phyloP scores from a whole-genome alignment of 345 rosid species.

The Iberis pinnata region DNA sequence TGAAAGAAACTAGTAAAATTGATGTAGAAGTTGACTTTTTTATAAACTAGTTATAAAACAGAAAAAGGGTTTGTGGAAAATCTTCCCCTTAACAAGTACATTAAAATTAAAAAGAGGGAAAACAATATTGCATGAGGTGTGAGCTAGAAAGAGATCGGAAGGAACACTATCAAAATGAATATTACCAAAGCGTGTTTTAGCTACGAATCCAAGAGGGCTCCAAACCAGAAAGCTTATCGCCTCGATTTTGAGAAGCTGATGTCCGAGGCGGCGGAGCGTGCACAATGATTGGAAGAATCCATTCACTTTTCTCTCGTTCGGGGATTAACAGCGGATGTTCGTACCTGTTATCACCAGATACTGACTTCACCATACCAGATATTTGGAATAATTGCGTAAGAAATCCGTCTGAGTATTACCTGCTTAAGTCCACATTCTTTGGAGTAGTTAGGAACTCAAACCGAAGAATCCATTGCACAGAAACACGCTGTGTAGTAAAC shows the following conservation, averaged over 20 bases:
- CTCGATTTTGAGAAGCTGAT: slow-evolving; percentile 41
- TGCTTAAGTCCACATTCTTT: slow-evolving; percentile 65
- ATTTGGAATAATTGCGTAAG: not conserved
- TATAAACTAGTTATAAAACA: not conserved
- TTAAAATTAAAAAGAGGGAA: not conserved
- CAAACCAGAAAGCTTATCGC: slow-evolving; percentile 52
- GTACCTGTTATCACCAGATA: slow-evolving; percentile 41
- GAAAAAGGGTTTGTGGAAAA: not conserved
- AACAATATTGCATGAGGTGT: slow-evolving; percentile 8
- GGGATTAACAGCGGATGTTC: slow-evolving; percentile 84
- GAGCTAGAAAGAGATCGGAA: slow-evolving; percentile 1
- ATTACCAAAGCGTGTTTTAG: slow-evolving; percentile 12
- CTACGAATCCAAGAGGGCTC: slow-evolving; percentile 67
- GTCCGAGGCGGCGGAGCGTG: slow-evolving; percentile 77
- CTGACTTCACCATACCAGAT: slow-evolving; percentile 6
- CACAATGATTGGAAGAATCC: slow-evolving; percentile 91
- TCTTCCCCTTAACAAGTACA: not conserved
- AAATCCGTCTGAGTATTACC: slow-evolving; percentile 37
- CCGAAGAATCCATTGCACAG: slow-evolving; percentile 82
- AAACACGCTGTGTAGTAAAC: slow-evolving; percentile 69
- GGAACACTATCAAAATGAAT: slow-evolving; percentile 13
- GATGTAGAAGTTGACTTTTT: not conserved
- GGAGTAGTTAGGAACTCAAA: slow-evolving; percentile 88
- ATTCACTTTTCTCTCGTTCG: slow-evolving; percentile 76
- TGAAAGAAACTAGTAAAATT: no score